Percentiles rank a stretch among this genome's conserved stretches.
Conservation (phyloP, 2,329 filamentous ascomycete species). For the Neophaeococcomyces aloes region DNA sequence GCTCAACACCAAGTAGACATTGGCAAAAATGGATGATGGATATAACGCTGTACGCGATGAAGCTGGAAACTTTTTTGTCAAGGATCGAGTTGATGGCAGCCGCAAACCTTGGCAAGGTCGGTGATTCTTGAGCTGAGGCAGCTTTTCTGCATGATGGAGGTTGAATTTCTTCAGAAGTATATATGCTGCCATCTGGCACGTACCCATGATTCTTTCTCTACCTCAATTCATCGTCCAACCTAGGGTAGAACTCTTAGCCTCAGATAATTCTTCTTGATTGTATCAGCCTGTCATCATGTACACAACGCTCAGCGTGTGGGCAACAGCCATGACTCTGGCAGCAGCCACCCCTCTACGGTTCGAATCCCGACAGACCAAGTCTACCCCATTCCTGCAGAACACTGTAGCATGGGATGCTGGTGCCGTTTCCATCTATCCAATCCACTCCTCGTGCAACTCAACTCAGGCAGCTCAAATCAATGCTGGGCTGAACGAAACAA, state of each 20-base stretch:
- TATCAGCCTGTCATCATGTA: background rate
- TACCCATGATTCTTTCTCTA: background rate
- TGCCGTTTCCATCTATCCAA: slow-evolving; percentile 35
- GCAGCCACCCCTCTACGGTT: slow-evolving; percentile 2
- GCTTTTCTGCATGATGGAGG: too few species aligned
- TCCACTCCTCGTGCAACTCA: slow-evolving; percentile 57
- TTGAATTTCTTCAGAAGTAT: background rate
- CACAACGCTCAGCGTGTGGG: slow-evolving; percentile 6
- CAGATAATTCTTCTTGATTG: background rate
- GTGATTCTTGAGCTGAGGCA: background rate
- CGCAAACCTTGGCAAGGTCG: background rate
- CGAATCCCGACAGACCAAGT: slow-evolving; percentile 6
- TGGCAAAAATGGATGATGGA: too few species aligned
- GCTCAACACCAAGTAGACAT: too few species aligned
- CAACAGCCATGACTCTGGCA: slow-evolving; percentile 5
- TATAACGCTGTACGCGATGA: too few species aligned
- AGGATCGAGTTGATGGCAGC: background rate
- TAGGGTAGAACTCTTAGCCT: background rate
- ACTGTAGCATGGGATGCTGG: slow-evolving; percentile 26
- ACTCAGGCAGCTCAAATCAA: slow-evolving; percentile 49
- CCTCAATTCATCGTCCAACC: background rate
- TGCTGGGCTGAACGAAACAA: slow-evolving; percentile 48
- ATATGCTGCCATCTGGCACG: background rate
- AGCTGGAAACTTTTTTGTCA: background rate
- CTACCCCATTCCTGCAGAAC: background rate